Percentiles rank a stretch among this genome's conserved stretches.
Conservation (phyloP, 345 rosid genomes). For the Kernera saxatilis region DNA sequence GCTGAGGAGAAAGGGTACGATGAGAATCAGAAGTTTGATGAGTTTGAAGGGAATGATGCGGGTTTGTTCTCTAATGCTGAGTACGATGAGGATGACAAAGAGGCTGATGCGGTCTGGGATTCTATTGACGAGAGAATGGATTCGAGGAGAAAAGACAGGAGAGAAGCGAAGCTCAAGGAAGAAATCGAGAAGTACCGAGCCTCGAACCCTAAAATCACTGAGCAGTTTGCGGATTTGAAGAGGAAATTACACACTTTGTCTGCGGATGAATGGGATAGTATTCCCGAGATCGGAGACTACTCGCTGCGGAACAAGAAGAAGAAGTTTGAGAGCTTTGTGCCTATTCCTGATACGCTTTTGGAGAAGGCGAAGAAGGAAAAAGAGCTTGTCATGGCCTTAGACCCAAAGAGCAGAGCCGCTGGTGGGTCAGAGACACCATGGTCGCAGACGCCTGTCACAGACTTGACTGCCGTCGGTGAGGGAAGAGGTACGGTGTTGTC, state of each 20-base stretch:
- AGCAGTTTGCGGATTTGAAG: constrained; percentile 93
- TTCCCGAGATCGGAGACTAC: constrained; percentile 89
- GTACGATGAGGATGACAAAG: constrained; percentile 91
- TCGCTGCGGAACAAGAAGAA: constrained; percentile 81
- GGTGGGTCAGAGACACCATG: constrained; percentile 90
- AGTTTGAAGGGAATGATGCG: constrained; percentile 91
- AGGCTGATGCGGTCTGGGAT: constrained; percentile 96
- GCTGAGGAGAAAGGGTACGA: constrained; percentile 86
- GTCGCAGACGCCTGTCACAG: constrained; percentile 80
- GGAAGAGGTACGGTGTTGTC: constrained; percentile 95
- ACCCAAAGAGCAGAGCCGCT: constrained; percentile 76
- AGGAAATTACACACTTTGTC: constrained; percentile 67
- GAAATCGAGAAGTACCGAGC: constrained; percentile 91
- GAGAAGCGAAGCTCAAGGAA: constrained; percentile 80
- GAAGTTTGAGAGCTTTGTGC: constrained; percentile 91
- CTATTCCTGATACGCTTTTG: constrained; percentile 76
- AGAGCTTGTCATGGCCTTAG: constrained; percentile 93
- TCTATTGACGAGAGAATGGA: constrained; percentile 86
- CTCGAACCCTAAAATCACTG: constrained; percentile 86
- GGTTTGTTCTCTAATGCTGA: constrained; percentile 91
- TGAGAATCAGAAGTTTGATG: constrained; percentile 95
- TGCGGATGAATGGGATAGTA: constrained; percentile 79
- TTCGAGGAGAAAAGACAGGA: constrained; percentile 76
- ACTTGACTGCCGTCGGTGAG: constrained; percentile 90
- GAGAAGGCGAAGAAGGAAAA: constrained; percentile 95